phyloP scores from a whole-genome alignment of 441 rosid species.

The Melastoma candidum region DNA sequence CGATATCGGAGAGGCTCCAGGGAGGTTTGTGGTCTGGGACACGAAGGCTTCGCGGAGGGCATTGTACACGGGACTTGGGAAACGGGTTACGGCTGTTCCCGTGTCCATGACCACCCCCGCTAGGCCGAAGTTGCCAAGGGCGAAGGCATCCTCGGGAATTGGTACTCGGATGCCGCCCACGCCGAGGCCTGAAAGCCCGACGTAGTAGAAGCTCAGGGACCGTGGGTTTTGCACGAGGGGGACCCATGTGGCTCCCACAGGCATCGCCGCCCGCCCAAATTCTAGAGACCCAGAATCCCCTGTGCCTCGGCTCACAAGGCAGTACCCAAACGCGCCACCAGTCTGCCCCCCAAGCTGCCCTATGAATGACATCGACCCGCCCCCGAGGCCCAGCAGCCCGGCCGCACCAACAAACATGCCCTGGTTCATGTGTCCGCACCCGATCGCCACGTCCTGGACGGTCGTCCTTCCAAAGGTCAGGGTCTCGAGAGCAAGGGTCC shows the following conservation, averaged over 20 bases:
- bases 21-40: constrained; percentile 58
- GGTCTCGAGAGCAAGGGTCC: constrained; percentile 71
- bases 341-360: constrained; percentile 84
- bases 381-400: constrained; percentile 82
- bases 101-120: constrained; percentile 99
- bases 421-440: constrained; percentile 72
- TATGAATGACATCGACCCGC: constrained; percentile 79
- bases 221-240: constrained; percentile 67
- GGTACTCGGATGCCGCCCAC: constrained; percentile 59
- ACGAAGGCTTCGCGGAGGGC: constrained; percentile 66
- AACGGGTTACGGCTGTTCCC: constrained; percentile 85
- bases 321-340: constrained; percentile 81
- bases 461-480: constrained; percentile 51
- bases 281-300: constrained; percentile 61
- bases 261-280: constrained; percentile 72
- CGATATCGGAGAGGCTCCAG: constrained; percentile 58
- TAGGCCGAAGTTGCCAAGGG: constrained; percentile 38
- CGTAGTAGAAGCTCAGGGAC: constrained; percentile 75
- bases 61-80: constrained; percentile 55
- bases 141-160: constrained; percentile 47
- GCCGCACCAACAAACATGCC: constrained; percentile 97
- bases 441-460: constrained; percentile 63
- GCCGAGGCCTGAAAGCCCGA: constrained; percentile 76
- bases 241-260: constrained; percentile 92
- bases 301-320: constrained; percentile 65